Evolutionary conservation across 352 stramenopile species (phyloP), one percentile per base, ranked within the genome.

Genomic region (Aphanomyces astaci): DNA sequence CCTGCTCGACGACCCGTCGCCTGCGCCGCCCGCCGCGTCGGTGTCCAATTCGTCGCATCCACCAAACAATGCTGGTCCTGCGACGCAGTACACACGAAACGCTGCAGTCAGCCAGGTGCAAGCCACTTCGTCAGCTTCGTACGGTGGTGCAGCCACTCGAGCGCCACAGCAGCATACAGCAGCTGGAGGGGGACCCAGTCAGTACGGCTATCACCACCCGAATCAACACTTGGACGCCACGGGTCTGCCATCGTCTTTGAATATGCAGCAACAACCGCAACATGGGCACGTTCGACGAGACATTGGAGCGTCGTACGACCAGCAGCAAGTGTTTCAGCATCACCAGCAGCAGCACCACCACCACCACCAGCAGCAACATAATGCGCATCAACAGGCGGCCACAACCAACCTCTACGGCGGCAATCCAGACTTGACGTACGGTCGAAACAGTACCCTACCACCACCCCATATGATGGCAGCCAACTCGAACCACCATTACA

Each of bases 1-100:
- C 64, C 64, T 94, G 36, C 70, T 94, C 33, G 85, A 94, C 59
- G 91, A 94, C 64, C 57, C 57, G 19, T 60, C 59, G 7, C 17
- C 49, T 7, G 43, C 57, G 10, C 22, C 40, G 5, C 25, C 62
- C 17, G 15, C 51, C 4, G 17, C 25, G 7, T 40, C 25, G 25
- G 32, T 13, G 25, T 17, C 25, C 7, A 30, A 22, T 36, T 15
- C 25, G 30, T 7, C 25, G 7, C 7, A 7, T 43, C 7, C 15
- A 15, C 36, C 7, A 15, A 43, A 43, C 7, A 15, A 7, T 15
- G 36, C 36, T 15, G 15, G 15, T 43, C 7, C 36, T 43, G 15
- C 36, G 15, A 43, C 36, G n/a, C n/a, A n/a, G n/a, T n/a, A n/a
- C n/a, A n/a, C n/a, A n/a, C n/a, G n/a, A n/a, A n/a, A n/a, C n/a